These are phyloP conservation scores for Eucalyptus guilfoylei DNA, from an alignment of 345 rosid species.

Conservation along the genomic window DNA sequence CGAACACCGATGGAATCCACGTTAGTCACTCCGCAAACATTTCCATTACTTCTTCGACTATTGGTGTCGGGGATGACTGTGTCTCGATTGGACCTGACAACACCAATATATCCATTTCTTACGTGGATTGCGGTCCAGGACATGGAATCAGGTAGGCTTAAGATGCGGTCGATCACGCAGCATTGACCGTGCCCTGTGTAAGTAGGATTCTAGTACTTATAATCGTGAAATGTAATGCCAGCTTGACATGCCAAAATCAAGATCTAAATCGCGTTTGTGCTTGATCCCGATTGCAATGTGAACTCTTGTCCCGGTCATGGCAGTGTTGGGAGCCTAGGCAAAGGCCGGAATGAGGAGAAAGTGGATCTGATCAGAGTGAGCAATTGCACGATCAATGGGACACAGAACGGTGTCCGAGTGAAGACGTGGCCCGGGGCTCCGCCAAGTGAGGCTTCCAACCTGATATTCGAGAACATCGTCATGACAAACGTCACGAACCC, in stretches of 20 bases:
- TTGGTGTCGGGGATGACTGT: slow-evolving; percentile 55
- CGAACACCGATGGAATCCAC: slow-evolving; percentile 64
- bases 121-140: slow-evolving; percentile 39
- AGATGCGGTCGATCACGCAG: neutral
- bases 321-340: slow-evolving; percentile 58
- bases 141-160: slow-evolving; percentile 43
- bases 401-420: slow-evolving; percentile 38
- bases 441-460: slow-evolving; percentile 15
- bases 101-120: slow-evolving; percentile 7
- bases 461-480: slow-evolving; percentile 19
- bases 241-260: neutral
- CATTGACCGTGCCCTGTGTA: neutral
- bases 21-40: slow-evolving; percentile 25
- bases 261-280: neutral
- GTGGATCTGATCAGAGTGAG: slow-evolving; percentile 21
- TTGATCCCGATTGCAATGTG: neutral
- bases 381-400: slow-evolving; percentile 29
- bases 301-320: neutral
- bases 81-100: slow-evolving; percentile 46
- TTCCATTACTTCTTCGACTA: slow-evolving; percentile 10
- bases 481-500: slow-evolving; percentile 48
- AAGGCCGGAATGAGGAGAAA: slow-evolving; percentile 18
- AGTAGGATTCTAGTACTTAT: neutral
- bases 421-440: slow-evolving; percentile 41
- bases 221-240: neutral